These are phyloP conservation scores for Fusarium albidum DNA, from an alignment of 2,329 filamentous ascomycete species.

Conservation along the genomic window DNA sequence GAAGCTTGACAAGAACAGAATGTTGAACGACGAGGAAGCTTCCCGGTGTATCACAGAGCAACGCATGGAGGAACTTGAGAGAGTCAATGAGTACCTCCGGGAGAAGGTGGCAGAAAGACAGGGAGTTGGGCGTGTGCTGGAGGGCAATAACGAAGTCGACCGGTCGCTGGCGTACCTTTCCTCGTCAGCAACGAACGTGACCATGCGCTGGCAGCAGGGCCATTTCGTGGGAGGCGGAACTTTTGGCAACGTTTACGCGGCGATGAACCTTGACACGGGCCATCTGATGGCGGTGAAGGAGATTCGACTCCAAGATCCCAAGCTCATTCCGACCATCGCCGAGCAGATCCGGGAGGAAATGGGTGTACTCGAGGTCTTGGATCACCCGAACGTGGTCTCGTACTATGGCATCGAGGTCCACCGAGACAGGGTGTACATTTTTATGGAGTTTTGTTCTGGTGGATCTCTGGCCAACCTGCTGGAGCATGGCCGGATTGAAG, in stretches of 20 bases:
- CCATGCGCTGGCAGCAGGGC: constrained; percentile 98
- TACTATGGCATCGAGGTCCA: constrained; percentile 99
- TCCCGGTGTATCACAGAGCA: constrained; percentile 76
- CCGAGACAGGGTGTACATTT: constrained; percentile 99
- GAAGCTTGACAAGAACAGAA: constrained; percentile 78
- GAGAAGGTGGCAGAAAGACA: constrained; percentile 86
- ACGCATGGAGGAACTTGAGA: constrained; percentile 75
- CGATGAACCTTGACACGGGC: constrained; percentile 95
- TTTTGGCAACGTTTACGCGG: constrained; percentile 96
- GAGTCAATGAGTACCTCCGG: constrained; percentile 80
- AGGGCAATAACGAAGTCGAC: constrained; percentile 95
- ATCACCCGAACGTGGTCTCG: constrained; percentile 97
- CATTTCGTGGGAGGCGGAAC: constrained; percentile 97
- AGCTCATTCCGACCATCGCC: constrained; percentile 92
- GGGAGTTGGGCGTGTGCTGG: constrained; percentile 86
- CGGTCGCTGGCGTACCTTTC: constrained; percentile 93
- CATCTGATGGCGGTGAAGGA: constrained; percentile 99
- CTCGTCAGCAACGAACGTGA: constrained; percentile 93
- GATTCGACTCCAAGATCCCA: constrained; percentile 95
- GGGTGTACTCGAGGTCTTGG: constrained; percentile 92
- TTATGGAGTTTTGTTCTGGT: constrained; percentile 99
- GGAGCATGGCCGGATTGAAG: constrained; percentile 96
- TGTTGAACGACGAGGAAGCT: constrained; percentile 85
- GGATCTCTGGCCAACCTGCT: constrained; percentile 89
- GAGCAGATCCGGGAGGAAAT: constrained; percentile 97